Percentiles rank a stretch among this genome's conserved stretches.
These are phyloP conservation scores for Penicillium sp. DNA, from an alignment of 2,329 filamentous ascomycete genomes.

Conservation along the genomic window DNA sequence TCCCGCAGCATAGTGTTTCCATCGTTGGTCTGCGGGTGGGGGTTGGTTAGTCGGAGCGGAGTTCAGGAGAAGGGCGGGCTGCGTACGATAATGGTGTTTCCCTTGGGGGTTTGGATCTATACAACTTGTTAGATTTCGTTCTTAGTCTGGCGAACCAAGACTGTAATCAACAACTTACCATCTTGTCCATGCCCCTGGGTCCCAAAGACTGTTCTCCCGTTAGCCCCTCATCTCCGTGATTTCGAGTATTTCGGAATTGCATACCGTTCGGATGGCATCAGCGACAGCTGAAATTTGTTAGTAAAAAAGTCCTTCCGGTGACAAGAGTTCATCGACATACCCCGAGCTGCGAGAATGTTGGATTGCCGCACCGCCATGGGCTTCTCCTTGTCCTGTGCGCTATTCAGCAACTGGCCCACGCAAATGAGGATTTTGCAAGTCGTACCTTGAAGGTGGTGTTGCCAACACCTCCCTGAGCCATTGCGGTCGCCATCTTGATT, in stretches of 20 bases:
- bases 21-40: constrained; percentile 73
- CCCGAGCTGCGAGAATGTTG: constrained; percentile 96
- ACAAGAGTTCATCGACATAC: constrained; percentile 50
- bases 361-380: constrained; percentile 92
- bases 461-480: constrained; percentile 52
- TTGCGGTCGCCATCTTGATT: constrained; percentile 53
- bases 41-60: constrained; percentile 31
- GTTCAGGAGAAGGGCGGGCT: constrained; percentile 15
- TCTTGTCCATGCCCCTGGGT: constrained; percentile 98
- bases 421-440: constrained; percentile 23
- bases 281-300: constrained; percentile 71
- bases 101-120: constrained; percentile 87
- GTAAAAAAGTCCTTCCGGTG: constrained; percentile 15
- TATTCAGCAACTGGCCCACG: constrained; percentile 44
- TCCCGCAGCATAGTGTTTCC: constrained; percentile 99
- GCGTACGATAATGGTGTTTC: constrained; percentile 85
- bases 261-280: constrained; percentile 89
- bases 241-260: constrained; percentile 22
- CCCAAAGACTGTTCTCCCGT: constrained; percentile 68
- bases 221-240: constrained; percentile 40
- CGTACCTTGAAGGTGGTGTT: constrained; percentile 69
- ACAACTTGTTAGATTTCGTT: constrained; percentile 24
- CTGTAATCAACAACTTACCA: constrained; percentile 54
- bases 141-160: background rate
- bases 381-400: constrained; percentile 83